phyloP scores from a whole-genome alignment of 805 yeast genomes.

The Debaryomyces tyrocola region DNA sequence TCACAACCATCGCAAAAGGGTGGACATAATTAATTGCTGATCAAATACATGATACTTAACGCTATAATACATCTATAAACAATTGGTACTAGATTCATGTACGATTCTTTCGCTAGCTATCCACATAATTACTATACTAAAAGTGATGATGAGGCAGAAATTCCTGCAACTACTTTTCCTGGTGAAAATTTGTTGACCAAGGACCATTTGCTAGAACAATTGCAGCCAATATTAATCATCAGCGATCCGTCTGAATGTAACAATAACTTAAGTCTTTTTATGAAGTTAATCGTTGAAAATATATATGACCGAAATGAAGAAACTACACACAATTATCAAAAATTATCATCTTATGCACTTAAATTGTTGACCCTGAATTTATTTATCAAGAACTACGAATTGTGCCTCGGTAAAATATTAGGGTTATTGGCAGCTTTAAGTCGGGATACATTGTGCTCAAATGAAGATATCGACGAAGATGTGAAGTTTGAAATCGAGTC shows the following conservation, averaged over 20 bases:
- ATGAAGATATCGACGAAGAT: slow-evolving; percentile 8
- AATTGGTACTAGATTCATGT: neutral
- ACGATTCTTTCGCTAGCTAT: neutral
- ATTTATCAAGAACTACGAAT: slow-evolving; percentile 33
- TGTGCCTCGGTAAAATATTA: slow-evolving; percentile 40
- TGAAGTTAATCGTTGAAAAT: slow-evolving; percentile 35
- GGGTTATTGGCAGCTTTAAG: slow-evolving; percentile 31
- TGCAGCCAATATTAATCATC: slow-evolving; percentile 20
- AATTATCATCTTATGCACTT: slow-evolving; percentile 32
- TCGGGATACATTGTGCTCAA: slow-evolving; percentile 3
- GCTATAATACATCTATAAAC: too few species aligned
- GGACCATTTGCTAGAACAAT: slow-evolving; percentile 4
- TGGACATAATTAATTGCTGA: too few species aligned
- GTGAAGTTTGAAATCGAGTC: slow-evolving; percentile 18
- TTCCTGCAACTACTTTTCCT: slow-evolving; percentile 10
- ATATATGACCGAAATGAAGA: slow-evolving; percentile 15
- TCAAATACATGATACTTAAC: too few species aligned
- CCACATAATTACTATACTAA: neutral
- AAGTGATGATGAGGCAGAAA: neutral
- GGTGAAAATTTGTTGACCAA: neutral
- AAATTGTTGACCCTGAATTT: slow-evolving; percentile 37
- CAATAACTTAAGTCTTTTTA: slow-evolving; percentile 32
- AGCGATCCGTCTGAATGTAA: slow-evolving; percentile 43
- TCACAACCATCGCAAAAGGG: too few species aligned
- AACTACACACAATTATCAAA: slow-evolving; percentile 24